Evolutionary conservation across 352 stramenopile genomes (phyloP).

Genomic region (Globisporangium sylvaticum): DNA sequence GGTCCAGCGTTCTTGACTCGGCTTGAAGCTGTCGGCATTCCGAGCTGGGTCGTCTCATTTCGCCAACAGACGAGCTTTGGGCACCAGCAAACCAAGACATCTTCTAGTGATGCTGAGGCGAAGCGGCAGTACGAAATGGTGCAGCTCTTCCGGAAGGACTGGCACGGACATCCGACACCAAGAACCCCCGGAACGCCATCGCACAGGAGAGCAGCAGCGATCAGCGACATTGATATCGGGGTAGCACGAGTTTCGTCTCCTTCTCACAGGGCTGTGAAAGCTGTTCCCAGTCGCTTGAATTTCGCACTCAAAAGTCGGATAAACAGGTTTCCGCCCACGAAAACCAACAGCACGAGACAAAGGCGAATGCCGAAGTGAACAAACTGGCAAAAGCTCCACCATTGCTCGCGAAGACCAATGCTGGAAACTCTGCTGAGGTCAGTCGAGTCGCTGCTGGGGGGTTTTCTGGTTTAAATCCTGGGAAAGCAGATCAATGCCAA

Average conservation of each 20-base stretch:
- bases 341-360: too few relatives aligned
- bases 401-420: background rate
- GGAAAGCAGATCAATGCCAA: background rate
- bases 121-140: background rate
- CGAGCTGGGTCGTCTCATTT: constrained; percentile 22
- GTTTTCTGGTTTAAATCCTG: background rate
- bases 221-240: background rate
- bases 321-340: too few relatives aligned
- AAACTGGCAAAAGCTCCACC: background rate
- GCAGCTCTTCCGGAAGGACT: constrained; percentile 31
- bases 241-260: background rate
- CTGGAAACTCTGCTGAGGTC: background rate
- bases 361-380: background rate
- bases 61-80: constrained; percentile 12
- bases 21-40: constrained; percentile 20
- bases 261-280: background rate
- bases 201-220: background rate
- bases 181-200: background rate
- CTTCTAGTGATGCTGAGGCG: background rate
- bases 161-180: constrained; percentile 8
- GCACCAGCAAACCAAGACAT: background rate
- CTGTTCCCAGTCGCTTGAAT: too few relatives aligned
- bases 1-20: constrained; percentile 20
- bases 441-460: background rate
- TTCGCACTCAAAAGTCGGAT: too few relatives aligned